These are phyloP conservation scores for Pontederia crassipes DNA, from an alignment of 176 grass and related monocot genomes.

Conservation along the genomic window DNA sequence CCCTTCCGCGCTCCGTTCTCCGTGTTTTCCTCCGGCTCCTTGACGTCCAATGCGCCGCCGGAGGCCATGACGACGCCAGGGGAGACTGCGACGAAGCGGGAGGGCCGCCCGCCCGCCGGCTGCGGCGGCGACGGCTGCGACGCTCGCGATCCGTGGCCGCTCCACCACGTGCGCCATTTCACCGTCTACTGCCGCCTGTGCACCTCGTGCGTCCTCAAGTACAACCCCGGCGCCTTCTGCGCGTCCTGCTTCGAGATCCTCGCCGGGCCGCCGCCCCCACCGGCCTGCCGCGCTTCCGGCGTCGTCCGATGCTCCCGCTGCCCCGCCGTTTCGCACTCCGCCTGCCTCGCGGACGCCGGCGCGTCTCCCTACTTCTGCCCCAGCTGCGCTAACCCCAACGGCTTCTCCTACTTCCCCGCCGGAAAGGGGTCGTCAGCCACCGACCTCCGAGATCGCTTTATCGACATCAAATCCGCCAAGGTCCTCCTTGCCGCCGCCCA, in stretches of 20 bases:
- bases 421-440: neutral
- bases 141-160: conserved; percentile 68
- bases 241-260: conserved; percentile 64
- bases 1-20: no score
- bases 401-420: conserved; percentile 18
- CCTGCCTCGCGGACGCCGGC: neutral
- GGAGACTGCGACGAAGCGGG: neutral
- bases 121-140: conserved; percentile 65
- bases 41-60: no score
- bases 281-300: neutral
- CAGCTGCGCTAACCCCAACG: conserved; percentile 30
- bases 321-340: conserved; percentile 1
- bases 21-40: no score
- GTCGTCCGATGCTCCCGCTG: conserved; percentile 42
- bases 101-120: conserved; percentile 7
- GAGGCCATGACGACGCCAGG: neutral
- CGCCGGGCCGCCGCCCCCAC: neutral
- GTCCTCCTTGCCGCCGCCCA: conserved; percentile 63
- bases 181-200: conserved; percentile 72
- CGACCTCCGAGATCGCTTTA: neutral
- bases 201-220: conserved; percentile 78
- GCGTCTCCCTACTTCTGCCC: conserved; percentile 35
- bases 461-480: conserved; percentile 29
- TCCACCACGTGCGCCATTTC: conserved; percentile 76
- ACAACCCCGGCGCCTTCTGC: conserved; percentile 62